Conservation (phyloP, 768 basidiomycete genomes). For the Tulasnella sp. region DNA sequence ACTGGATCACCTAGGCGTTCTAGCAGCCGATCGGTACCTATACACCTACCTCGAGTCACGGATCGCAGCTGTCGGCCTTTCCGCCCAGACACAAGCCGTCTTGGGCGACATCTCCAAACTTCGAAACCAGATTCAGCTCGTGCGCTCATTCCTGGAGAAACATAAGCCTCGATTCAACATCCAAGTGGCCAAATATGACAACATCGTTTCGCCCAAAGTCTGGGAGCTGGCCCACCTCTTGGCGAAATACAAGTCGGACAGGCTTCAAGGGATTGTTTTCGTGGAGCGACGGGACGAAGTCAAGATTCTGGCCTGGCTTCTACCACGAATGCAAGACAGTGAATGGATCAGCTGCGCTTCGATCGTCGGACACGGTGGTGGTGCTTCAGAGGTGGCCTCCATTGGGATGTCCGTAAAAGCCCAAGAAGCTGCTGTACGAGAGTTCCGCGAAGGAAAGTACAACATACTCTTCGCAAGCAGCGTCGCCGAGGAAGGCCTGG, state of each 20-base stretch:
- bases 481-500: constrained; percentile 87
- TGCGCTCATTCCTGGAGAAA: constrained; percentile 5
- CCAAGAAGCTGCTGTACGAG: constrained; percentile 52
- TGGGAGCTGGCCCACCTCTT: constrained; percentile 54
- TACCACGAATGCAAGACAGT: constrained; percentile 53
- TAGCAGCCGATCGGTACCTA: constrained; percentile 61
- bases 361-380: constrained; percentile 56
- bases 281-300: constrained; percentile 81
- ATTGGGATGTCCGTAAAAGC: constrained; percentile 46
- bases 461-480: constrained; percentile 75
- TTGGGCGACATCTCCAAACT: neutral
- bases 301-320: constrained; percentile 53
- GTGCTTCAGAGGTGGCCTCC: constrained; percentile 39
- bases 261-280: constrained; percentile 79
- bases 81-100: neutral
- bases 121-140: neutral
- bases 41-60: constrained; percentile 12
- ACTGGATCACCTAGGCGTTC: constrained; percentile 57
- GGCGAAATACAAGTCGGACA: constrained; percentile 22
- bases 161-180: constrained; percentile 12
- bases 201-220: constrained; percentile 71
- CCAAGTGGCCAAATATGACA: constrained; percentile 26
- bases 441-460: constrained; percentile 56
- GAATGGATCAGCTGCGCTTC: constrained; percentile 52
- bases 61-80: neutral